phyloP scores from a whole-genome alignment of 768 basidiomycete species.

The Mycena crocata region DNA sequence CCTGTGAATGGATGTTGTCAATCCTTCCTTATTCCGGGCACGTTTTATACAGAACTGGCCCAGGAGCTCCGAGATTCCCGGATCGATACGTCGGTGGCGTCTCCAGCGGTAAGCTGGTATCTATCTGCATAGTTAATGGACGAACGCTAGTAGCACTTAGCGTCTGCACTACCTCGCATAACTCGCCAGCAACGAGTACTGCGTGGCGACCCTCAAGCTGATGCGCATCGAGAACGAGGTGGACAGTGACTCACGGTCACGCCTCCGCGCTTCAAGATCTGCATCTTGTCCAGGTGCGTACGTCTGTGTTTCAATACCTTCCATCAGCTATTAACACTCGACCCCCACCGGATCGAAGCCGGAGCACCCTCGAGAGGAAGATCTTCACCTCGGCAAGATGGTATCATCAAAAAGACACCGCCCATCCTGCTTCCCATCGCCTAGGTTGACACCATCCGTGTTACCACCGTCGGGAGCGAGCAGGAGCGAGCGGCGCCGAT shows the following conservation, averaged over 20 bases:
- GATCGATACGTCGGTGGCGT: constrained; percentile 42
- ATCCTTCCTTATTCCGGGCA: no score
- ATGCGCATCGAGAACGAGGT: constrained; percentile 59
- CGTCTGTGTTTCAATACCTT: background rate
- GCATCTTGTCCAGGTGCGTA: constrained; percentile 47
- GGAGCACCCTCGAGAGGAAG: constrained; percentile 18
- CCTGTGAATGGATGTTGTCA: no score
- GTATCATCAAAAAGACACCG: constrained; percentile 52
- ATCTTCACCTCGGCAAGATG: constrained; percentile 16
- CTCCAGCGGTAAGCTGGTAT: constrained; percentile 41
- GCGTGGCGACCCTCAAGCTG: constrained; percentile 58
- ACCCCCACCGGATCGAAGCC: constrained; percentile 11
- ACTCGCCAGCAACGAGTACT: constrained; percentile 52
- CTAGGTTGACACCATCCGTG: constrained; percentile 43
- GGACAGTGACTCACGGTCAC: constrained; percentile 44
- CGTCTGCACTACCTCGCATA: constrained; percentile 47
- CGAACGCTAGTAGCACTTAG: constrained; percentile 1
- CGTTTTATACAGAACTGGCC: no score
- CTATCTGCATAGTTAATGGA: background rate
- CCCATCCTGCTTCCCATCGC: constrained; percentile 40
- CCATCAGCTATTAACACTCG: background rate
- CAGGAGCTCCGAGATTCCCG: constrained; percentile 24
- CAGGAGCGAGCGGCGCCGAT: constrained; percentile 62
- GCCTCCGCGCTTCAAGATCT: constrained; percentile 58
- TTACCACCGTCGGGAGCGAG: constrained; percentile 60